phyloP scores from a whole-genome alignment of 208 protist genomes.

The Endotrypanum monterogeii region DNA sequence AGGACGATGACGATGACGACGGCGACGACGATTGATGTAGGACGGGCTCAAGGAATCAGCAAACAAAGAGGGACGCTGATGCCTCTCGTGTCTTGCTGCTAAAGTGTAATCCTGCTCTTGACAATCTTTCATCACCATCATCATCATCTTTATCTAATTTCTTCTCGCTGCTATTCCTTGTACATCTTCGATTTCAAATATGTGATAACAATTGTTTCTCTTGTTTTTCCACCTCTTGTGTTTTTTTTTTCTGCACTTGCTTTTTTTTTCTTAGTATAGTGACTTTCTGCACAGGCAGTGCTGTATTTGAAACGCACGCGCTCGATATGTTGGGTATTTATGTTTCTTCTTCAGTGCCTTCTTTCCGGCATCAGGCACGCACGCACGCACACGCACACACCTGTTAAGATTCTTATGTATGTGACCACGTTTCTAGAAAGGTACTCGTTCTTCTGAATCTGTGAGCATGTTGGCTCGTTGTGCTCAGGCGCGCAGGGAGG shows the following conservation, averaged over 20 bases:
- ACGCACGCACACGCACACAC: too few species aligned
- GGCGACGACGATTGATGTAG: conserved; percentile 25
- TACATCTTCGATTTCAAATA: not conserved
- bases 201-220: not conserved
- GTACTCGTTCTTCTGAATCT: not conserved
- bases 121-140: too few species aligned
- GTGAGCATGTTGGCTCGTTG: too few species aligned
- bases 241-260: not conserved
- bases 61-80: not conserved
- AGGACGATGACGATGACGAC: conserved; percentile 69
- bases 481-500: too few species aligned
- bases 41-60: not conserved
- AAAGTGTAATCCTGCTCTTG: too few species aligned
- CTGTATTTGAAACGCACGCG: not conserved
- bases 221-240: not conserved
- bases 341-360: not conserved
- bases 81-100: not conserved
- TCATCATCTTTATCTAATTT: too few species aligned
- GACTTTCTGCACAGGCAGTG: not conserved
- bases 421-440: not conserved
- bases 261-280: not conserved
- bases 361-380: not conserved
- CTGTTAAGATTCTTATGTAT: not conserved
- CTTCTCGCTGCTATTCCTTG: not conserved
- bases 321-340: not conserved